Conservation (phyloP, 164 flowering plant genomes). For the Aristolochia fimbriata region DNA sequence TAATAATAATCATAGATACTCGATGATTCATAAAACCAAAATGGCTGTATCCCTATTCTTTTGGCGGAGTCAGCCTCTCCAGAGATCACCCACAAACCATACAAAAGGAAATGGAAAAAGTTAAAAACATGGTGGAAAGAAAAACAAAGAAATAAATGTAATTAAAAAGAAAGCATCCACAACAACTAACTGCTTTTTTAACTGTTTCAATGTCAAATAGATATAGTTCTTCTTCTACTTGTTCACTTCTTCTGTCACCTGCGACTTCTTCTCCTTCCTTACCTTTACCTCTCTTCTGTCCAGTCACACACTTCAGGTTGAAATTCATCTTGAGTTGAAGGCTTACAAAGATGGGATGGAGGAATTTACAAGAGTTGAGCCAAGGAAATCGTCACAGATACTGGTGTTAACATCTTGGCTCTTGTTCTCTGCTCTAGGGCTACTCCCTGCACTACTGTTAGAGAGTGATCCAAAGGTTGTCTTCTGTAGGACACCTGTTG, state of each 20-base stretch:
- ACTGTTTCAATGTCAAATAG: conserved; percentile 2
- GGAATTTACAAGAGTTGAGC: conserved; percentile 24
- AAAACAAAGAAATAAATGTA: conserved; percentile 5
- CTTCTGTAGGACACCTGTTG: conserved; percentile 70
- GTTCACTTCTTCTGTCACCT: conserved; percentile 5
- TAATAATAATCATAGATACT: background rate
- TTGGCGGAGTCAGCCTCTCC: background rate
- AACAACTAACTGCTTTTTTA: background rate
- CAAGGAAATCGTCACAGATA: conserved; percentile 28
- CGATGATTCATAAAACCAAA: conserved; percentile 5
- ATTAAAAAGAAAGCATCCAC: background rate
- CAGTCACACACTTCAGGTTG: too few species aligned
- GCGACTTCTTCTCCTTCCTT: background rate
- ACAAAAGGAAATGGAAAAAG: background rate
- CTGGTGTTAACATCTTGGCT: conserved; percentile 19
- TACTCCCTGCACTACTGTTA: conserved; percentile 79
- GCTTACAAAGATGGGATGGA: conserved; percentile 28
- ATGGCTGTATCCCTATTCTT: background rate
- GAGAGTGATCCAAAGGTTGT: conserved; percentile 55
- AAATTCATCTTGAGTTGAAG: background rate
- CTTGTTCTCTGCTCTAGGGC: conserved; percentile 51
- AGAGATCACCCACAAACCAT: conserved; percentile 4
- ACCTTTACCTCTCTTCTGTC: background rate
- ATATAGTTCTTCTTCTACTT: conserved; percentile 1
- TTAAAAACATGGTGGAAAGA: background rate